phyloP scores from a whole-genome alignment of 2,329 filamentous ascomycete species.

The Sporothrix pallida region DNA sequence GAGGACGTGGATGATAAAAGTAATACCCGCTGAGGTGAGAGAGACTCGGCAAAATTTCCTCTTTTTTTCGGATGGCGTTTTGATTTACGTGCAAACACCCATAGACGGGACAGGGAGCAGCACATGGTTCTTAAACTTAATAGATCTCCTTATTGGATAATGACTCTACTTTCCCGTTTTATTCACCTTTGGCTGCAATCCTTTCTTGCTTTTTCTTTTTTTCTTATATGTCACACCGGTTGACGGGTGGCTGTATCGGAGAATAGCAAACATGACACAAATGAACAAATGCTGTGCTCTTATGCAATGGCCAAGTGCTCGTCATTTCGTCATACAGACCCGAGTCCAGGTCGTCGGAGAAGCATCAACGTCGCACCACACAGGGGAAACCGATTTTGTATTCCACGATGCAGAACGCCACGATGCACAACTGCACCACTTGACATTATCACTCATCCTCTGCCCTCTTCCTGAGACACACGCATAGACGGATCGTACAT shows the following conservation, averaged over 20 bases:
- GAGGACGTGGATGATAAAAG: background rate
- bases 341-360: background rate
- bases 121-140: background rate
- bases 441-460: too few species aligned
- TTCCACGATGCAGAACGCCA: background rate
- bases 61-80: conserved; percentile 10
- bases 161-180: background rate
- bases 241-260: too few species aligned
- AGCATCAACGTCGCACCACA: background rate
- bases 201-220: background rate
- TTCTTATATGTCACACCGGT: background rate
- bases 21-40: conserved; percentile 16
- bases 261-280: background rate
- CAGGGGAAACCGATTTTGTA: background rate
- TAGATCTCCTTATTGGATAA: background rate
- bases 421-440: background rate
- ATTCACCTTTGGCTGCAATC: background rate
- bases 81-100: background rate
- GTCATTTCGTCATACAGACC: background rate
- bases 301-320: background rate
- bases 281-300: background rate
- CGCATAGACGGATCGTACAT: background rate
- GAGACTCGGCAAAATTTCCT: conserved; percentile 3
- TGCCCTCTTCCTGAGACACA: background rate
- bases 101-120: background rate